These are phyloP conservation scores for Nannizzia gypsea DNA, from an alignment of 2,329 filamentous ascomycete genomes.

Conservation along the genomic window DNA sequence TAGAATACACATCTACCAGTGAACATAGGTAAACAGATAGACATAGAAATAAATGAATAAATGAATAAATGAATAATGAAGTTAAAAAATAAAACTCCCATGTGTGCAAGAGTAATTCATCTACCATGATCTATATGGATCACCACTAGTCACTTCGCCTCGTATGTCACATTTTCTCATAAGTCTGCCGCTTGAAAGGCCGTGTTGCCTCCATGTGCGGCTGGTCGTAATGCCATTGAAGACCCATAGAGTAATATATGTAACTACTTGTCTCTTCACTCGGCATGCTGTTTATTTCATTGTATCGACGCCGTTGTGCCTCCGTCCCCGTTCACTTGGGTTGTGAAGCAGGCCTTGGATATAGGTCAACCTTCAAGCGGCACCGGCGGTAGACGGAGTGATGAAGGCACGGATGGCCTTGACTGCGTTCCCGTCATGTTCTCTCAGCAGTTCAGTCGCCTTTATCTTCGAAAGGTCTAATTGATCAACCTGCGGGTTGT, in stretches of 20 bases:
- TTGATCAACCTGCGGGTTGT: slow-evolving; percentile 29
- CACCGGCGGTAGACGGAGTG: slow-evolving; percentile 13
- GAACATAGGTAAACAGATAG: background rate
- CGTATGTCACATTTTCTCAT: background rate
- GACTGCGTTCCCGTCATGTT: slow-evolving; percentile 35
- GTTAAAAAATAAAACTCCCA: background rate
- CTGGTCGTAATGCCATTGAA: background rate
- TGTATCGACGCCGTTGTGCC: background rate
- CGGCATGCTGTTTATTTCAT: background rate
- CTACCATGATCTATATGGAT: background rate
- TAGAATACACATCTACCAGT: background rate
- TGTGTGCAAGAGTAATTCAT: background rate
- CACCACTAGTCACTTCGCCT: no score
- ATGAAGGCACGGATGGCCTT: slow-evolving; percentile 35
- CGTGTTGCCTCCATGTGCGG: background rate
- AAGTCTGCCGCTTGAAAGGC: background rate
- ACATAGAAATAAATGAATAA: background rate
- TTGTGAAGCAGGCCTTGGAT: no score
- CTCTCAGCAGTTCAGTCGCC: slow-evolving; percentile 36
- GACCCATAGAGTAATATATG: background rate
- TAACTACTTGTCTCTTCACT: background rate
- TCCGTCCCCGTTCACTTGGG: no score
- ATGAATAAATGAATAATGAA: background rate
- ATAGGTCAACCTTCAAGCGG: background rate
- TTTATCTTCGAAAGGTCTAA: slow-evolving; percentile 37